A percentile compares a stretch with the other conserved stretches of the same genome.
These are phyloP conservation scores for Podospora comata DNA, from an alignment of 495 filamentous ascomycete species.

Conservation along the genomic window DNA sequence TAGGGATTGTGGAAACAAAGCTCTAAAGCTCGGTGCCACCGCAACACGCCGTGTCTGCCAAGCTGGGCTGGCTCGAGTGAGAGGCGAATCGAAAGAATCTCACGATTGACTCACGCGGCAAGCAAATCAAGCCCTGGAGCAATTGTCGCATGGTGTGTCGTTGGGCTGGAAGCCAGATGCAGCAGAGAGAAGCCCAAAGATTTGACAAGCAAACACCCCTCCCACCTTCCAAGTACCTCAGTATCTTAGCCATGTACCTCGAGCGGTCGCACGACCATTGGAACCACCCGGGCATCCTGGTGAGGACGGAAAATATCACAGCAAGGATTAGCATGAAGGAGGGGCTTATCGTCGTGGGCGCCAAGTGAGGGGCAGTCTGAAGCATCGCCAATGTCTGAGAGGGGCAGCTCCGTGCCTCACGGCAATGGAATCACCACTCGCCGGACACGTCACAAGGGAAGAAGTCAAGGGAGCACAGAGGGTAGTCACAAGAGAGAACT, in stretches of 20 bases:
- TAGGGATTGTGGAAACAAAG: background rate
- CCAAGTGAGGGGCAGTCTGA: conserved; percentile 19
- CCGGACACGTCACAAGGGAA: background rate
- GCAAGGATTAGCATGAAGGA: conserved; percentile 11
- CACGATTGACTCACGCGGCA: conserved; percentile 21
- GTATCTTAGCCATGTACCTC: conserved; percentile 11
- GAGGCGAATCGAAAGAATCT: conserved; percentile 1
- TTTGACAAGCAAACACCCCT: background rate
- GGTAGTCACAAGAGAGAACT: background rate
- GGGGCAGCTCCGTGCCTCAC: background rate
- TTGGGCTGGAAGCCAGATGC: conserved; percentile 29
- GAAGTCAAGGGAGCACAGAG: background rate
- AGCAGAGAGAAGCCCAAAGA: conserved; percentile 22
- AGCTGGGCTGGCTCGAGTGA: background rate
- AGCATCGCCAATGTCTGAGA: background rate
- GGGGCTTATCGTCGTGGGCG: conserved; percentile 17
- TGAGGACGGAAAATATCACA: background rate
- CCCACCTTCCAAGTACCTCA: conserved; percentile 12
- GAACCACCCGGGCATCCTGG: background rate
- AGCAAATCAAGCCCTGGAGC: conserved; percentile 7
- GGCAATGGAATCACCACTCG: background rate
- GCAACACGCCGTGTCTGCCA: background rate
- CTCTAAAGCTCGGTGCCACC: conserved; percentile 4
- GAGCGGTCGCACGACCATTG: conserved; percentile 3
- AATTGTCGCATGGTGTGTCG: conserved; percentile 18